Base-by-base conservation (phyloP, 331 rosid species). In the Cydonia oblonga region DNA sequence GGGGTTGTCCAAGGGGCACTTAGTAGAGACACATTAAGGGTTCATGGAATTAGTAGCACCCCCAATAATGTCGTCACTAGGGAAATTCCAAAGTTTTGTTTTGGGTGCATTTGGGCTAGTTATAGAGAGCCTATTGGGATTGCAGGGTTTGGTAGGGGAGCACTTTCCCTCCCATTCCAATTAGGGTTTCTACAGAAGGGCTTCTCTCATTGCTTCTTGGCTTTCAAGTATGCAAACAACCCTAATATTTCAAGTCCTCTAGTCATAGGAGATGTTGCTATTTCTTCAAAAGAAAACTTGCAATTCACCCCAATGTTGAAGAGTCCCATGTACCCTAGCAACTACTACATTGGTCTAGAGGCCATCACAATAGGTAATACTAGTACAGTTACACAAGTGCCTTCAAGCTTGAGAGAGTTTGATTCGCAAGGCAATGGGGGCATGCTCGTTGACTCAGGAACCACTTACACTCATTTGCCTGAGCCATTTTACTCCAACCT, bases 171-270 rank as follows among this genome's bases (percentile, higher is more conserved):
- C 56, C 87, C 87, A 77, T 85, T 81, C 7, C 89, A 85, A 33
- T 29, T 85, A 68, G 89, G 89, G 65, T 77, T 80, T 28, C 76
- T 51, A 16, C 76, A 75, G 8, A 85, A 82, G 62, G 89, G 89
- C 2, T 85, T 82, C 78, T 85, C 89, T 19, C 84, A 85, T 49
- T 85, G 87, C 4, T 86, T 86, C 74, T 80, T 86, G 80, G 76
- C 80, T 44, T 86, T 86, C 79, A 83, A 86, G 76, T 86, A 72
- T 65, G 77, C 83, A 24, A 86, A 86, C 77, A 86, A 86, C 77
- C 89, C 89, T 68, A 83, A 83, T 10, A 79, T 83, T 29, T 80
- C 89, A 68, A 85, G 89, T 75, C 85, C 87, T n/a, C 72, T 85
- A 60, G 78, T 85, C 35, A 61, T 85, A 49, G 89, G 89, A 64